These are phyloP conservation scores for Apiospora sp. DNA, from an alignment of 2,329 filamentous ascomycete genomes.

Conservation along the genomic window DNA sequence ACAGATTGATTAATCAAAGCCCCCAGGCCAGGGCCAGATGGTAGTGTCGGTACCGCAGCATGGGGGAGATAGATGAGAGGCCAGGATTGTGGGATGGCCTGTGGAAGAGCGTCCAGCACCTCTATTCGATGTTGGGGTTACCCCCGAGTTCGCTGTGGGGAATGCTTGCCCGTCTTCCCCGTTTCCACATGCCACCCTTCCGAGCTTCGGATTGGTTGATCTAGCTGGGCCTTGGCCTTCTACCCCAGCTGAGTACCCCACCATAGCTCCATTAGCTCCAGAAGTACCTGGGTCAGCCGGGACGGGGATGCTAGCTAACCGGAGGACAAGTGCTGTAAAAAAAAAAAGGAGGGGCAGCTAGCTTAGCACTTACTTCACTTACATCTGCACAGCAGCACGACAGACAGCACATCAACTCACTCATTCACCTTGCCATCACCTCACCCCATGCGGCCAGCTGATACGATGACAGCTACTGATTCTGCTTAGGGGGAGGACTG, in stretches of 20 bases:
- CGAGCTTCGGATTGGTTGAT: slow-evolving; percentile 4
- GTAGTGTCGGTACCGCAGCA: not conserved
- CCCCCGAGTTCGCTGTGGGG: not conserved
- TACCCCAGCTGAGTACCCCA: slow-evolving; percentile 12
- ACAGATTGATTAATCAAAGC: not conserved
- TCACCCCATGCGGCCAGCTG: slow-evolving; percentile 3
- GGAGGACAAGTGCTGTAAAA: not conserved
- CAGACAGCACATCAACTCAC: not conserved
- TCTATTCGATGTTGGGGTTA: not conserved
- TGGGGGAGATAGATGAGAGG: not conserved
- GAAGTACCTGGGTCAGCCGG: slow-evolving; percentile 6
- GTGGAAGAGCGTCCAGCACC: not conserved
- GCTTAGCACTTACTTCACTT: slow-evolving; percentile 2
- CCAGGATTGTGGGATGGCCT: not conserved
- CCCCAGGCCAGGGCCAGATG: not conserved
- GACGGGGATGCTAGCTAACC: slow-evolving; percentile 6
- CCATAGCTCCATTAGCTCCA: not conserved
- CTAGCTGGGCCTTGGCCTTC: not conserved
- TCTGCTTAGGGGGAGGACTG: not conserved
- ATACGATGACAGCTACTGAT: not conserved
- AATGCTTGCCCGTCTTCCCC: not conserved
- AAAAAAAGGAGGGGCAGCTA: not conserved
- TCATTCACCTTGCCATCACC: not conserved
- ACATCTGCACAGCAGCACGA: not conserved
- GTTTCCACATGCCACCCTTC: slow-evolving; percentile 5